These are phyloP conservation scores for Pyrus hybrid DNA, from an alignment of 331 rosid genomes.

Conservation along the genomic window DNA sequence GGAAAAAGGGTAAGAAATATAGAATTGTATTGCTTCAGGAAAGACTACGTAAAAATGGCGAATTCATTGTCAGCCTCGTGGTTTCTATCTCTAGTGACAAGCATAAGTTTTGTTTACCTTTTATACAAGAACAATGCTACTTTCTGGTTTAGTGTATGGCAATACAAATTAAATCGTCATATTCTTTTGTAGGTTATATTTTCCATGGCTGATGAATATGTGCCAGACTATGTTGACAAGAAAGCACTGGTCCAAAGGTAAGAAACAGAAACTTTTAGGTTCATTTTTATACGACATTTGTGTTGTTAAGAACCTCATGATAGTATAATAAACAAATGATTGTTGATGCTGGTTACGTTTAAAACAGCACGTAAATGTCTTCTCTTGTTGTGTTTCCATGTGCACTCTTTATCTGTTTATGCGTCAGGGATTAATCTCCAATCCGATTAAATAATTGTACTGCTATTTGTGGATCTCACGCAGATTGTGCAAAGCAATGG, in stretches of 20 bases:
- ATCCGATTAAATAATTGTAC: neutral
- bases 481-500: conserved; percentile 92
- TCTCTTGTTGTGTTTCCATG: neutral
- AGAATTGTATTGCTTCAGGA: neutral
- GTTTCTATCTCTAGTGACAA: neutral
- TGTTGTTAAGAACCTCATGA: neutral
- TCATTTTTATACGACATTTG: neutral
- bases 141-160: neutral
- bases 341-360: neutral
- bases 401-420: neutral
- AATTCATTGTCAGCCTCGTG: neutral
- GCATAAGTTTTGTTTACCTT: neutral
- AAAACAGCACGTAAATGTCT: neutral
- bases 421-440: neutral
- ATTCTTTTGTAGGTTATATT: conserved; percentile 61
- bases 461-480: conserved; percentile 21
- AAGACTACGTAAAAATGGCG: neutral
- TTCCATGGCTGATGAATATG: conserved; percentile 95
- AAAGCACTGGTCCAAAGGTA: conserved; percentile 75
- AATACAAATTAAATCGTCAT: neutral
- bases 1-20: neutral
- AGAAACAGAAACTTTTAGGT: conserved; percentile 3
- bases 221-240: conserved; percentile 94
- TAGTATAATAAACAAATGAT: neutral
- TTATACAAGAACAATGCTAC: neutral